Conservation (phyloP, 2,329 filamentous ascomycete species). For the Bipolaris victoriae region DNA sequence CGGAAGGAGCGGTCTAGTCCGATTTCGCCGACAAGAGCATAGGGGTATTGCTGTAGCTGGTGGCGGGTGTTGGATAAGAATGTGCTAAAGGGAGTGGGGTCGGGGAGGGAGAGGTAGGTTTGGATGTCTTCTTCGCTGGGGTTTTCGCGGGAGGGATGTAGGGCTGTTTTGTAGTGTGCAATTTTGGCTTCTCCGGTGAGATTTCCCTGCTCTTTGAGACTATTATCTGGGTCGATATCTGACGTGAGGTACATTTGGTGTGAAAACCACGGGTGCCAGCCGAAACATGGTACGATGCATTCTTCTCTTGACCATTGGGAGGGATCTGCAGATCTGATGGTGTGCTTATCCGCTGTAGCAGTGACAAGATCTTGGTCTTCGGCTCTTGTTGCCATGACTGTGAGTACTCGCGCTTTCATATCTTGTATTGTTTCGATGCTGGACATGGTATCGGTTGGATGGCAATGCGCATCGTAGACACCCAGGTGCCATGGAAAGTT, state of each 20-base stretch:
- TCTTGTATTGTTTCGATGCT: slow-evolving; percentile 62
- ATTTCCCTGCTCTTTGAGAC: slow-evolving; percentile 50
- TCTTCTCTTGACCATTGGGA: slow-evolving; percentile 44
- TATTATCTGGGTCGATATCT: not conserved
- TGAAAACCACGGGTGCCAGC: slow-evolving; percentile 89
- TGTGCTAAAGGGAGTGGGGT: slow-evolving; percentile 64
- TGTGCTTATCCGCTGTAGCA: slow-evolving; percentile 62
- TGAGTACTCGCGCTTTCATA: slow-evolving; percentile 71
- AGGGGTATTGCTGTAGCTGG: slow-evolving; percentile 63
- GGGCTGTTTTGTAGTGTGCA: slow-evolving; percentile 70
- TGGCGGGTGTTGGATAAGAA: slow-evolving; percentile 63
- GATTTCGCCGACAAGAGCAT: slow-evolving; percentile 76
- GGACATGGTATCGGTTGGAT: slow-evolving; percentile 79
- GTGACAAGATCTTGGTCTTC: slow-evolving; percentile 78
- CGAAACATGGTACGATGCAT: slow-evolving; percentile 73
- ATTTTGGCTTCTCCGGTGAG: slow-evolving; percentile 55
- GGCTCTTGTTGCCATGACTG: slow-evolving; percentile 77
- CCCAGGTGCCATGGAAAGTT: slow-evolving; percentile 72
- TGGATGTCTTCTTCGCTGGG: slow-evolving; percentile 49
- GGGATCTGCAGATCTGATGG: slow-evolving; percentile 49
- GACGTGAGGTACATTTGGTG: slow-evolving; percentile 67
- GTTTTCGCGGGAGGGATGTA: slow-evolving; percentile 56
- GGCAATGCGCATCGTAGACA: slow-evolving; percentile 81
- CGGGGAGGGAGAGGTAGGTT: slow-evolving; percentile 60
- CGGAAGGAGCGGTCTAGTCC: slow-evolving; percentile 80